Percentiles rank a stretch among this genome's conserved stretches.
phyloP scores from a whole-genome alignment of 73 alveolate genomes.

The Symbiodinium natans region DNA sequence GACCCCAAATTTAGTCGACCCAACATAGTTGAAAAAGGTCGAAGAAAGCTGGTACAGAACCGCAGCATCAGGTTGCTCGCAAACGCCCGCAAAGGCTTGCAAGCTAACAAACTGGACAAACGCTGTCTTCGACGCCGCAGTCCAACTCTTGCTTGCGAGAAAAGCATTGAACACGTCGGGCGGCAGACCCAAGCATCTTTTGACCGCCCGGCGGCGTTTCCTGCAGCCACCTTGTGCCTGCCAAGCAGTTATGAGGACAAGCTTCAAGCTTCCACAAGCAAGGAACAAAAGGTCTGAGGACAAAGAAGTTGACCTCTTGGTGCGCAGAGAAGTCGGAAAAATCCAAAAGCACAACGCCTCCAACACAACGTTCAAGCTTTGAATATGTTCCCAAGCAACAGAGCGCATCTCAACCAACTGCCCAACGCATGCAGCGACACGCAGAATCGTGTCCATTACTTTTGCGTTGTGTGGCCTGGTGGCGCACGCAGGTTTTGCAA shows the following conservation, averaged over 20 bases:
- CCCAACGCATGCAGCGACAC: constrained; percentile 13
- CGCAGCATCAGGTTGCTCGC: neutral
- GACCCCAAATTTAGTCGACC: neutral
- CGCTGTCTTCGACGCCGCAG: neutral
- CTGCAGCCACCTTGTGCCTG: neutral
- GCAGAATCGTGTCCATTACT: neutral
- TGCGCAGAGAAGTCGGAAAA: neutral
- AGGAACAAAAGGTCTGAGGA: neutral
- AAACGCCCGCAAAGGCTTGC: neutral
- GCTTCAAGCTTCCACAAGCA: neutral
- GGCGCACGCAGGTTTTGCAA: neutral
- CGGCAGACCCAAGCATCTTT: neutral
- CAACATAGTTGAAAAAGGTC: neutral
- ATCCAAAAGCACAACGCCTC: constrained; percentile 14
- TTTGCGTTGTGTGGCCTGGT: neutral
- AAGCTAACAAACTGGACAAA: neutral
- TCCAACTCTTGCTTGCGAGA: neutral
- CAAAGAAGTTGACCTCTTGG: neutral
- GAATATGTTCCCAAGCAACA: neutral
- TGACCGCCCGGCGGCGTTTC: neutral
- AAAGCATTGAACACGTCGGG: neutral
- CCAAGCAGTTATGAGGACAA: neutral
- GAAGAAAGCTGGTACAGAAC: constrained; percentile 5
- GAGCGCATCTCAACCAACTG: neutral
- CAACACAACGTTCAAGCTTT: neutral